A percentile compares a stretch with the other conserved stretches of the same genome.
These are phyloP conservation scores for Bacterosira constricta DNA, from an alignment of 108 stramenopile species.

Conservation along the genomic window DNA sequence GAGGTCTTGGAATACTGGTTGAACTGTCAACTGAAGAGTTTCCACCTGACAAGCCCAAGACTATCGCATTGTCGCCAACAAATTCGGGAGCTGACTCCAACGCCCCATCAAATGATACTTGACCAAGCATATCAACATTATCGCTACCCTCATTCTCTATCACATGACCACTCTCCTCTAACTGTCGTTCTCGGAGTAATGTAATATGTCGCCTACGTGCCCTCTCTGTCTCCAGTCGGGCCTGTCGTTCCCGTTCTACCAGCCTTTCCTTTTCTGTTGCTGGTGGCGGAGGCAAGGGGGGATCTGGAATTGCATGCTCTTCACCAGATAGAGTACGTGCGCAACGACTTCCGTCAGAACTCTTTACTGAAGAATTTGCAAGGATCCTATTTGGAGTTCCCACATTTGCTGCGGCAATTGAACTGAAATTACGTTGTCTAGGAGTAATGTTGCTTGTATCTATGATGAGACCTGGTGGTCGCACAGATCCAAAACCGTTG, in stretches of 20 bases:
- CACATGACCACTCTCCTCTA: background rate
- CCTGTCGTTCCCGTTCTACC: conserved; percentile 77
- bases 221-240: conserved; percentile 71
- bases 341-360: background rate
- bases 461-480: background rate
- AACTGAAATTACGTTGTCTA: background rate
- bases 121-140: background rate
- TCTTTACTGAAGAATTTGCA: background rate
- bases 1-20: conserved; percentile 10
- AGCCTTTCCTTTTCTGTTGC: conserved; percentile 76
- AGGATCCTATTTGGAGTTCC: background rate
- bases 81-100: background rate
- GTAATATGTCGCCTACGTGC: conserved; percentile 80
- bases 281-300: conserved; percentile 47
- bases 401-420: background rate
- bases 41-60: background rate
- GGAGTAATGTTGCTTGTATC: background rate
- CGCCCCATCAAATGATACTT: background rate
- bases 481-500: no score
- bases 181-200: conserved; percentile 27
- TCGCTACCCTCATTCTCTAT: background rate
- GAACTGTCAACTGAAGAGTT: background rate
- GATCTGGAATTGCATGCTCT: background rate
- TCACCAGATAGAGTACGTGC: background rate
- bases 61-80: background rate